A percentile compares a stretch with the other conserved stretches of the same genome.
Conservation (phyloP, 306 rosid species). For the Cicer arietinum region DNA sequence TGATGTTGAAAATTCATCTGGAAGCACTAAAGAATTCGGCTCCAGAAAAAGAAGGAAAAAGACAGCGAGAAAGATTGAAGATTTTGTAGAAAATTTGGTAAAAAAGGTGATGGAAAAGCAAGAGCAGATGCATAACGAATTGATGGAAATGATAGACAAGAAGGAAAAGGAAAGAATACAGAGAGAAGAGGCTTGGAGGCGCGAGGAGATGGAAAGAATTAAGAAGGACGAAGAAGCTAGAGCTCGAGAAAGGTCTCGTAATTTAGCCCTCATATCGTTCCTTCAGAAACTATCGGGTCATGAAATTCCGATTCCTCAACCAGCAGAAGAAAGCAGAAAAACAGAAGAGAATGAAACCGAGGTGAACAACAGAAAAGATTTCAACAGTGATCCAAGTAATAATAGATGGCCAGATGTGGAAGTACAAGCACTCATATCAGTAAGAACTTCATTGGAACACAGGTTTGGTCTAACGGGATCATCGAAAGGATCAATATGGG, state of each 20-base stretch:
- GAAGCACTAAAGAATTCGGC: constrained; percentile 36
- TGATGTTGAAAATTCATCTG: constrained; percentile 41
- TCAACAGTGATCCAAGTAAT: constrained; percentile 42
- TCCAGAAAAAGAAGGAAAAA: constrained; percentile 60
- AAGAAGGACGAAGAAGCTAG: constrained; percentile 67
- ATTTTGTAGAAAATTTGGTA: constrained; percentile 62
- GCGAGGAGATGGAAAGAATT: constrained; percentile 65
- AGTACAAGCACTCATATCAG: constrained; percentile 68
- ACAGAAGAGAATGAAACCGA: constrained; percentile 53
- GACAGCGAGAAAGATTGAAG: constrained; percentile 50
- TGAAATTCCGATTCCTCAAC: constrained; percentile 58
- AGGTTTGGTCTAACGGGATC: constrained; percentile 53
- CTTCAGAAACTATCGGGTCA: constrained; percentile 63
- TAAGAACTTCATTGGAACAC: constrained; percentile 61
- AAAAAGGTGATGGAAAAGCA: constrained; percentile 77
- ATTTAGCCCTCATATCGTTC: constrained; percentile 65
- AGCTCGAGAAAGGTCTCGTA: constrained; percentile 71
- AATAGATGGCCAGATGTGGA: constrained; percentile 85
- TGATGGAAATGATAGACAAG: constrained; percentile 71
- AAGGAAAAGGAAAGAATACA: constrained; percentile 70
- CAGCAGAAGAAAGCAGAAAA: constrained; percentile 42
- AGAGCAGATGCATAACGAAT: constrained; percentile 74
- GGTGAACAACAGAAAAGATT: constrained; percentile 45
- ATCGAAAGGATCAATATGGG: constrained; percentile 71
- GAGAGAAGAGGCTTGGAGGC: constrained; percentile 90